These are phyloP conservation scores for Daldinia bambusicola DNA, from an alignment of 495 filamentous ascomycete species.

Conservation along the genomic window DNA sequence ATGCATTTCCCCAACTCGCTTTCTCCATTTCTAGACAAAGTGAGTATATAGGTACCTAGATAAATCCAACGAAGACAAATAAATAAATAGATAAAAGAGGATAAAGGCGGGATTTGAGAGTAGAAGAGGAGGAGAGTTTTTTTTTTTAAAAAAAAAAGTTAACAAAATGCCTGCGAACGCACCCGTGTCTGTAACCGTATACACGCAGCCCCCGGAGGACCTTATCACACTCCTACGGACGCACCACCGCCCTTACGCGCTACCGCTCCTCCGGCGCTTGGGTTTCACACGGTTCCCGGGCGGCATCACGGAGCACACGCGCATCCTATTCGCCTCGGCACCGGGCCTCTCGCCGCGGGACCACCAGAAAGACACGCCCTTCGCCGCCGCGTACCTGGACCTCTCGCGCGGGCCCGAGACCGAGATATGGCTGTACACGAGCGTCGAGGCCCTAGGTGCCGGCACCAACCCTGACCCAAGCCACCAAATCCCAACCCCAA, in stretches of 20 bases:
- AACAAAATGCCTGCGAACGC: slow-evolving; percentile 40
- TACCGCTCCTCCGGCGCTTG: slow-evolving; percentile 67
- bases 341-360: slow-evolving; percentile 10
- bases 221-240: slow-evolving; percentile 57
- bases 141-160: neutral
- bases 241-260: slow-evolving; percentile 64
- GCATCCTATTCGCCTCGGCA: slow-evolving; percentile 51
- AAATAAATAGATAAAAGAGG: neutral
- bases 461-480: too few species aligned
- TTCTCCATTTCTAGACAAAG: neutral
- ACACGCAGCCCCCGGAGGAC: slow-evolving; percentile 48
- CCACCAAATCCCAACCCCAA: too few species aligned
- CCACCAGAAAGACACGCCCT: slow-evolving; percentile 28
- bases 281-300: slow-evolving; percentile 61
- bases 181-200: slow-evolving; percentile 43
- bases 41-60: neutral
- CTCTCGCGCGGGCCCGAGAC: slow-evolving; percentile 67
- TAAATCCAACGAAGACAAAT: neutral
- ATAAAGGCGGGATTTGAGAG: neutral
- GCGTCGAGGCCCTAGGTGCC: too few species aligned
- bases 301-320: slow-evolving; percentile 47
- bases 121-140: neutral
- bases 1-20: neutral
- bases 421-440: slow-evolving; percentile 67
- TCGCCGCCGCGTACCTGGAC: slow-evolving; percentile 68